Evolutionary conservation across 2,329 filamentous ascomycete species (phyloP).

Genomic region (Ilyonectria destructans): DNA sequence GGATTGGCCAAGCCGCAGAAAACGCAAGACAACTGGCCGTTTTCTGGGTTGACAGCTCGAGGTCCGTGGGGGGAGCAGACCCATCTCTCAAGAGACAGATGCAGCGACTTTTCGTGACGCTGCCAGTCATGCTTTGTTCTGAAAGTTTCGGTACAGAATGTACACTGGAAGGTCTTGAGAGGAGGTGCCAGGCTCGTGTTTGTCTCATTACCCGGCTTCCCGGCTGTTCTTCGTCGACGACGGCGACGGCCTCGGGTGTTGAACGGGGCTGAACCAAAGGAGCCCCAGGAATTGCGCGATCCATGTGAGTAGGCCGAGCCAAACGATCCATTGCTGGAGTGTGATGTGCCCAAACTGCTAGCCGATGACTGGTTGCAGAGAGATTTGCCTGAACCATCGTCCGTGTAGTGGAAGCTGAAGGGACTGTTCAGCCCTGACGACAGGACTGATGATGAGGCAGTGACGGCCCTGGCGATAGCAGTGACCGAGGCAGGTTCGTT

Average conservation of each 20-base stretch:
- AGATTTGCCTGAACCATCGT: slow-evolving; percentile 74
- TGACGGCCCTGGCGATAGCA: slow-evolving; percentile 72
- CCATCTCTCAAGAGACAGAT: slow-evolving; percentile 77
- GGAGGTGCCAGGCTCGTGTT: slow-evolving; percentile 58
- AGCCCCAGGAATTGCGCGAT: slow-evolving; percentile 71
- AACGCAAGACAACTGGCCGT: slow-evolving; percentile 71
- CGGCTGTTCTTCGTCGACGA: slow-evolving; percentile 62
- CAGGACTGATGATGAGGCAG: slow-evolving; percentile 66
- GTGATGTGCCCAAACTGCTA: slow-evolving; percentile 74
- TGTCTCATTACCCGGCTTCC: slow-evolving; percentile 55
- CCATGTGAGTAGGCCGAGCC: slow-evolving; percentile 73
- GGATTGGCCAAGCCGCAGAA: slow-evolving; percentile 74
- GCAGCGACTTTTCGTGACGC: slow-evolving; percentile 79
- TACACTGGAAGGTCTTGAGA: slow-evolving; percentile 76
- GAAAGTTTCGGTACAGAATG: slow-evolving; percentile 79
- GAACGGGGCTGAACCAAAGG: slow-evolving; percentile 63
- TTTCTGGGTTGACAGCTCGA: slow-evolving; percentile 71
- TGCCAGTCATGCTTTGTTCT: slow-evolving; percentile 81
- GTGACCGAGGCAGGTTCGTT: slow-evolving; percentile 74
- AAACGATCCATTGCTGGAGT: slow-evolving; percentile 72
- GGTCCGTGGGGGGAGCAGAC: slow-evolving; percentile 74
- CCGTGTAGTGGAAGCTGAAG: slow-evolving; percentile 71
- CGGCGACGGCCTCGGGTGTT: slow-evolving; percentile 64
- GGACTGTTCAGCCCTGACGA: slow-evolving; percentile 73
- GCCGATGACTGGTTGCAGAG: slow-evolving; percentile 73